Percentiles rank a stretch among this genome's conserved stretches.
Evolutionary conservation across 441 rosid genomes (phyloP).

Genomic region (Pelargonium fulgidum): DNA sequence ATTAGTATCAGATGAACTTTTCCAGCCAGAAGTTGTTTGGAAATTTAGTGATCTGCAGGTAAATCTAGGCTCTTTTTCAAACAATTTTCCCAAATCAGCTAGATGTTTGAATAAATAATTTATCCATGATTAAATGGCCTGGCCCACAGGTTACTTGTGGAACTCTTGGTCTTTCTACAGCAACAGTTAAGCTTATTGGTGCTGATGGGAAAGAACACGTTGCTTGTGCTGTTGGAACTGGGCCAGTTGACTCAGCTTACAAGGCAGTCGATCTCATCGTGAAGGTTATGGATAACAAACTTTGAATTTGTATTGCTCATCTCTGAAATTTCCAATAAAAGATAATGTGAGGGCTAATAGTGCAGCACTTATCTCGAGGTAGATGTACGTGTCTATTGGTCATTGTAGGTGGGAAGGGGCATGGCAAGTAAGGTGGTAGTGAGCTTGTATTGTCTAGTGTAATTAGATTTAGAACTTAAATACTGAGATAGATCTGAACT

Average conservation of each 20-base stretch:
- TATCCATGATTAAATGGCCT: neutral
- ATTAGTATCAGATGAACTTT: conserved; percentile 82
- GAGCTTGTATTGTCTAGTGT: neutral
- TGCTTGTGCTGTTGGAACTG: conserved; percentile 76
- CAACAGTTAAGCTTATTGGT: conserved; percentile 70
- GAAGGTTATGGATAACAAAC: conserved; percentile 38
- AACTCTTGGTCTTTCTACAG: conserved; percentile 83
- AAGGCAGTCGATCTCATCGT: conserved; percentile 84
- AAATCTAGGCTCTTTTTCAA: conserved; percentile 11
- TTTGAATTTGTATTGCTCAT: neutral
- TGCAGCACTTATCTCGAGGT: neutral
- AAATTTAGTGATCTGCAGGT: conserved; percentile 81
- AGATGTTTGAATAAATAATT: neutral
- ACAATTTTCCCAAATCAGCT: neutral
- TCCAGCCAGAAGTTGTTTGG: conserved; percentile 85
- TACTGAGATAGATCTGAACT: too few relatives aligned
- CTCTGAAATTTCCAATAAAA: neutral
- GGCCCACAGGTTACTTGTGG: conserved; percentile 72
- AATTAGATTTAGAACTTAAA: neutral
- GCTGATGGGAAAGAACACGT: conserved; percentile 58
- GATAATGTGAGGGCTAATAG: neutral
- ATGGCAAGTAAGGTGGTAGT: neutral
- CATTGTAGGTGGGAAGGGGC: neutral
- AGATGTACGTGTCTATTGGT: neutral
- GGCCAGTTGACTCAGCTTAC: conserved; percentile 92